phyloP scores from a whole-genome alignment of 495 filamentous ascomycete genomes.

The Penicillium antarcticum region DNA sequence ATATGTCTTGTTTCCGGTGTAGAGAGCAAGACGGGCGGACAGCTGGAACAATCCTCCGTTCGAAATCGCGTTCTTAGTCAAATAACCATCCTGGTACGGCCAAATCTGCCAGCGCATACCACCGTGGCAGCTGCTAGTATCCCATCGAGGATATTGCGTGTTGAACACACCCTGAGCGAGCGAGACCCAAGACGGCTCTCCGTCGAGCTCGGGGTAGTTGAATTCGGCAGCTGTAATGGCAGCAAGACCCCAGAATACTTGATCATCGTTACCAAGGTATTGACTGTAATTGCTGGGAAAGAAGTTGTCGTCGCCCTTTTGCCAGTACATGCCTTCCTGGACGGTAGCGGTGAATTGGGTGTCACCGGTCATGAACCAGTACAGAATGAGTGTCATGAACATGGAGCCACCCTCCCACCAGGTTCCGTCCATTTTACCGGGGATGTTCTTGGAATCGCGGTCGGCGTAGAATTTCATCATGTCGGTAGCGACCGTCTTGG shows the following conservation, averaged over 20 bases:
- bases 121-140: slow-evolving; percentile 63
- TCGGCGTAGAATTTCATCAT: slow-evolving; percentile 65
- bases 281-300: slow-evolving; percentile 53
- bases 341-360: slow-evolving; percentile 62
- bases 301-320: slow-evolving; percentile 67
- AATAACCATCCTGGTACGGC: slow-evolving; percentile 74
- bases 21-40: slow-evolving; percentile 69
- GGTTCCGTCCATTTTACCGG: slow-evolving; percentile 61
- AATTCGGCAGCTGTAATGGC: slow-evolving; percentile 72
- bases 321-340: slow-evolving; percentile 61
- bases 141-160: slow-evolving; percentile 65
- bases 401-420: slow-evolving; percentile 80
- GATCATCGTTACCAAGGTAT: slow-evolving; percentile 66
- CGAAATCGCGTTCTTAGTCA: slow-evolving; percentile 76
- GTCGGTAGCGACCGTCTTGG: slow-evolving; percentile 59
- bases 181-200: slow-evolving; percentile 58
- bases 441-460: slow-evolving; percentile 56
- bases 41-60: slow-evolving; percentile 81
- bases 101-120: slow-evolving; percentile 86
- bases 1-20: slow-evolving; percentile 76
- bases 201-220: slow-evolving; percentile 61
- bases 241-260: slow-evolving; percentile 77
- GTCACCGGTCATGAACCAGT: slow-evolving; percentile 76
- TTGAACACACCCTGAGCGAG: slow-evolving; percentile 63
- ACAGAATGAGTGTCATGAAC: slow-evolving; percentile 72